These are phyloP conservation scores for Curvularia sp. DNA, from an alignment of 2,329 filamentous ascomycete genomes.

Conservation along the genomic window DNA sequence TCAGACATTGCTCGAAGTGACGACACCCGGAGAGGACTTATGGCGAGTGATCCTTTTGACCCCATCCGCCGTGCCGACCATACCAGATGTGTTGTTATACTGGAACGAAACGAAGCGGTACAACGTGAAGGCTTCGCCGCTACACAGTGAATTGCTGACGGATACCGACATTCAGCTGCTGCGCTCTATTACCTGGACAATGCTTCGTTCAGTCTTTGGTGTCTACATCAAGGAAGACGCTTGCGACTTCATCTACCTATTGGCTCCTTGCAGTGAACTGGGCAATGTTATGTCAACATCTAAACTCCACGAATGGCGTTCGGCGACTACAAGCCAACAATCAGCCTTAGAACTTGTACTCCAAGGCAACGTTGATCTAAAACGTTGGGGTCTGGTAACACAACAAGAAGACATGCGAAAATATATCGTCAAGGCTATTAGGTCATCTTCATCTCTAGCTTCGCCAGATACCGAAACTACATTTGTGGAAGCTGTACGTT, in stretches of 20 bases:
- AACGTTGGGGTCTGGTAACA: conserved; percentile 37
- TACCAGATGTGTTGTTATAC: conserved; percentile 33
- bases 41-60: conserved; percentile 34
- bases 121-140: conserved; percentile 23
- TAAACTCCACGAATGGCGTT: conserved; percentile 28
- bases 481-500: conserved; percentile 40
- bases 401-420: conserved; percentile 31
- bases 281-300: conserved; percentile 12
- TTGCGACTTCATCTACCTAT: conserved; percentile 42
- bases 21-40: conserved; percentile 18
- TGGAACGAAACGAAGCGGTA: conserved; percentile 44
- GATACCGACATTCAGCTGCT: conserved; percentile 29
- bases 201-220: conserved; percentile 35
- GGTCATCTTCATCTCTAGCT: not conserved
- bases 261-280: conserved; percentile 33
- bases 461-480: not conserved
- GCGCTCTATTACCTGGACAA: conserved; percentile 34
- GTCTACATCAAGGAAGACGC: conserved; percentile 30
- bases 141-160: conserved; percentile 17
- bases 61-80: conserved; percentile 28
- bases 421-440: conserved; percentile 26
- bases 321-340: conserved; percentile 18
- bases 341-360: conserved; percentile 26
- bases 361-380: conserved; percentile 3
- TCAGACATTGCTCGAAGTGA: conserved; percentile 29